A percentile compares a stretch with the other conserved stretches of the same genome.
phyloP scores from a whole-genome alignment of 2,329 filamentous ascomycete genomes.

The Coniochaeta hoffmannii region DNA sequence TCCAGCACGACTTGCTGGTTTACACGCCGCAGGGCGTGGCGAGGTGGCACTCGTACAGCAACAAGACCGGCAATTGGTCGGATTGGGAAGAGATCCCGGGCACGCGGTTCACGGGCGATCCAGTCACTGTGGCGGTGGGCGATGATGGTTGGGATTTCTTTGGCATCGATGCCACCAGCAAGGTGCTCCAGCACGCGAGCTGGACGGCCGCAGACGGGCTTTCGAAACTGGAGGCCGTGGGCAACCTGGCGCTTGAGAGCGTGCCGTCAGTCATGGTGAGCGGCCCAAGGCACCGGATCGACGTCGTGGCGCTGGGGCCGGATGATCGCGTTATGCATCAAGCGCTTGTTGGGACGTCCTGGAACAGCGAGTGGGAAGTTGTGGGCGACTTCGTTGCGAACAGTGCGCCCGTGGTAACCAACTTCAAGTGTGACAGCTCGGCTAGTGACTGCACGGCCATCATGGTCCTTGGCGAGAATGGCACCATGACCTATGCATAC shows the following conservation, averaged over 20 bases:
- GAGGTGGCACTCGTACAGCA: neutral
- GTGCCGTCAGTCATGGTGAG: neutral
- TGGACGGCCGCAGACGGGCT: neutral
- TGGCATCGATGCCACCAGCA: neutral
- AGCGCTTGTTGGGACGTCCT: neutral
- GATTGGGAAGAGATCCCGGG: neutral
- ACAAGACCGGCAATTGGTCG: neutral
- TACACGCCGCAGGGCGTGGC: neutral
- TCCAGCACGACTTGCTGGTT: neutral
- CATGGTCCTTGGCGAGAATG: neutral
- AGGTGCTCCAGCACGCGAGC: neutral
- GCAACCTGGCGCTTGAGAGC: neutral
- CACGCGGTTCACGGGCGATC: neutral
- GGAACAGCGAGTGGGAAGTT: neutral
- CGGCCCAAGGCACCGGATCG: neutral
- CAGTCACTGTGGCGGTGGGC: neutral
- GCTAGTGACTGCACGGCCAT: neutral
- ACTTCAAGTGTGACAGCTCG: neutral
- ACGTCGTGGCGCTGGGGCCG: neutral
- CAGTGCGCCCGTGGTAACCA: neutral
- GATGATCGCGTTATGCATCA: neutral
- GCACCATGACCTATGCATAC: neutral
- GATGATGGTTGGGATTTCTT: neutral
- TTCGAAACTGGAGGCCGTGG: neutral
- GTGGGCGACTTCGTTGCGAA: neutral